Base-by-base conservation (phyloP, 805 yeast genomes). In the Debaryomyces tyrocola region DNA sequence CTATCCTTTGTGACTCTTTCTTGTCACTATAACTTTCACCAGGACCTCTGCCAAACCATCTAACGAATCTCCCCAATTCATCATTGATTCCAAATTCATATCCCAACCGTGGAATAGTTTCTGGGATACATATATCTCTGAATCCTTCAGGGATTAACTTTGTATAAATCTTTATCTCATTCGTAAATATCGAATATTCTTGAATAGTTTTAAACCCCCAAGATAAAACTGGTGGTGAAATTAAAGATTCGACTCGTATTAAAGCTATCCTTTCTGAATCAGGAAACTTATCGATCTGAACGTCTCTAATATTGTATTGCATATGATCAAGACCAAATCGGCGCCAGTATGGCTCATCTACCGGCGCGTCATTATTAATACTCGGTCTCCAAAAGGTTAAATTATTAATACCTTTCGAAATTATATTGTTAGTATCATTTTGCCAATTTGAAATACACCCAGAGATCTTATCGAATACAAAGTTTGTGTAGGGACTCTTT, bases 31-130 rank as follows among this genome's bases (percentile, higher is more conserved):
- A 68, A 20, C 66, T 53, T 48, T 67, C 73, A 6, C 61, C 67
- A 6, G 69, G 70, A 7, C 70, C 70, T 15, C 63, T 47, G 4
- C 74, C 74, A 33, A 60, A 58, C 72, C 72, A 68, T 20, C 35
- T 42, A 2, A 57, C 64, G 4, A 36, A 34, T 4, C 55, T 54
- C 5, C 59, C 54, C 17, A 64, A 37, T 2, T 47, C 44, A 2
- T 48, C 47, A 37, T 38, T 41, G 12, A 53, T 27, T 4, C 40
- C 37, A 42, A 64, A 60, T 43, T 67, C 70, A 43, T 62, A 57
- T 7, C 73, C 73, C 12, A 68, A 48, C 14, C 73, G 55, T 9
- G 73, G 71, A n/a, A 67, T 37, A 9, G 60, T 50, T 24, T 53
- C 44, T 15, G 66, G 64, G 31, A 55, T 44, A 31, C 48, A 37